Evolutionary conservation across 768 basidiomycete genomes (phyloP).

Genomic region (Xerocomellus dryophilus): DNA sequence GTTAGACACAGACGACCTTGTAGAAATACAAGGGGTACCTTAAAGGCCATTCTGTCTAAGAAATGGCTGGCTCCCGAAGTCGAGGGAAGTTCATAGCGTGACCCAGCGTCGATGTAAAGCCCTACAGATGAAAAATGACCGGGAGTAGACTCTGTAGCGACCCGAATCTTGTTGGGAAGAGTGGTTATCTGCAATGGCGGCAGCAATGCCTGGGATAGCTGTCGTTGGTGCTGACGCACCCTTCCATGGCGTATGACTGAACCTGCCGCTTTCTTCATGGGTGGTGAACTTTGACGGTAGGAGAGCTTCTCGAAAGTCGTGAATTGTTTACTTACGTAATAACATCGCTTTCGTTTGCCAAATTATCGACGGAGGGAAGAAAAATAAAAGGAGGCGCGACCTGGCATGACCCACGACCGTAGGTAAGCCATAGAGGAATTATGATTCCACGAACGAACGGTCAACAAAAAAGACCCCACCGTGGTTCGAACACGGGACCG

Average conservation of each 20-base stretch:
- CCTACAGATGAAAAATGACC: conserved; percentile 95
- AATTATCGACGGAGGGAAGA: background rate
- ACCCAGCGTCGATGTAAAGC: conserved; percentile 90
- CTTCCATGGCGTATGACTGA: conserved; percentile 39
- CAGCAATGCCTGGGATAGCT: conserved; percentile 26
- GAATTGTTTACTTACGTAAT: background rate
- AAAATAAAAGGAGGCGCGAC: background rate
- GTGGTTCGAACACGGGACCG: conserved; percentile 58
- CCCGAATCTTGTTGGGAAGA: conserved; percentile 85
- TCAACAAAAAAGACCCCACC: conserved; percentile 41
- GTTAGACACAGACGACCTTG: conserved; percentile 1
- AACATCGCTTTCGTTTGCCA: background rate
- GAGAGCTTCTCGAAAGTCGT: conserved; percentile 1
- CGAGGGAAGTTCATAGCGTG: conserved; percentile 75
- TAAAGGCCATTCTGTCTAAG: conserved; percentile 94
- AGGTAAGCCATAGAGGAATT: no score
- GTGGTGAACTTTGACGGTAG: conserved; percentile 3
- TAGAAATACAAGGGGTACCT: conserved; percentile 47
- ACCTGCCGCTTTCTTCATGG: conserved; percentile 41
- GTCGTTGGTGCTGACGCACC: conserved; percentile 22
- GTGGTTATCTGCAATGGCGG: conserved; percentile 68
- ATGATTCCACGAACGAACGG: background rate
- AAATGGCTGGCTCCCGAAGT: conserved; percentile 88
- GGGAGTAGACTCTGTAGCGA: conserved; percentile 87
- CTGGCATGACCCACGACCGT: no score